Evolutionary conservation across 2,329 filamentous ascomycete genomes (phyloP), one percentile per base, ranked within the genome.

Genomic region (Phialemonium atrogriseum): DNA sequence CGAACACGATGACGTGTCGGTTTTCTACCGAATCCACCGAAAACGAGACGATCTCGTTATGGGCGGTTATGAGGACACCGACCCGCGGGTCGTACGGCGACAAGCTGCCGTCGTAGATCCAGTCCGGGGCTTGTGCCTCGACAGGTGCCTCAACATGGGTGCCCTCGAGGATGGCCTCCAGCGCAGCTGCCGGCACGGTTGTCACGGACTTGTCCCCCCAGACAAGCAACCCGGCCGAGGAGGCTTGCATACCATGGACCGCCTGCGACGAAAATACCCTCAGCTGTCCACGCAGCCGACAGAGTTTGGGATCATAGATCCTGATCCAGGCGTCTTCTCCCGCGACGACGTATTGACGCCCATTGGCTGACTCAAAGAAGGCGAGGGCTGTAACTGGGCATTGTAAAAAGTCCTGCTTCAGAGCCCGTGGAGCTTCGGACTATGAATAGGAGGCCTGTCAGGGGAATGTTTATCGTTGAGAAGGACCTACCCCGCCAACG

Each of bases 1-100:
- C 66, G 10, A 79, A 58, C 2, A 61, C 38, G 10, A 68, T 51
- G 1, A 30, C 22, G 3, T 31, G 30, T 8, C 23, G 34, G 16
- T 38, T 35, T 10, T 34, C 10, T 34, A 7, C 17, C 40, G 13
- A 48, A 45, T 6, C 48, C 36, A 16, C 49, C 36, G n/a, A 57
- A 13, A 82, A 52, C 18, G 65, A 64, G 6, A 84, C 54, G 5
- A 93, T 64, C 30, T 85, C 80, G 64, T 96, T 95, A 56, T 96
- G 88, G 2, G 89, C 86, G 2, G 87, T 94, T 11, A 93, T 66
- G 9, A 91, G 55, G 11, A 76, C 75, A 11, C 72, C 76, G 9
- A 56, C 12, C 10, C 8, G 12, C 2, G 45, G 37, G 17, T 57
- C 48, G 24, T 52, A 50, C 5, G 71, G 62, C 28, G 69, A 71